phyloP scores from a whole-genome alignment of 768 basidiomycete genomes.

The Gymnopilus junonius region DNA sequence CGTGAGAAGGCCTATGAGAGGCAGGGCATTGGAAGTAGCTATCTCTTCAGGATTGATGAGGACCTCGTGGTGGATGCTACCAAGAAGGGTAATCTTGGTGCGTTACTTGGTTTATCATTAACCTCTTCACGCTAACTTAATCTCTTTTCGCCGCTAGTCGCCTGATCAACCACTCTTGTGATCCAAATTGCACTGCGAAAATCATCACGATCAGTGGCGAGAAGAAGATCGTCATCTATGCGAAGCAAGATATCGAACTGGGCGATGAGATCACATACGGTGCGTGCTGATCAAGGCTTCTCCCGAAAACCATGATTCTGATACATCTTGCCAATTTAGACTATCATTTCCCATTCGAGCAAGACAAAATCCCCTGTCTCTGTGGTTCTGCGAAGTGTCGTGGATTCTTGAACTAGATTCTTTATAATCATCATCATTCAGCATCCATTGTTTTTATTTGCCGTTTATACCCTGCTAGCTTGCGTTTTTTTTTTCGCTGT shows the following conservation, averaged over 20 bases:
- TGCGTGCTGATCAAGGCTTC: conserved; percentile 39
- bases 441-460: conserved; percentile 11
- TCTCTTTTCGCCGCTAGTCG: conserved; percentile 56
- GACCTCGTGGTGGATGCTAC: conserved; percentile 98
- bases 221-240: conserved; percentile 99
- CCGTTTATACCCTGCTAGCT: conserved; percentile 17
- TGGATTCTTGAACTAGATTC: conserved; percentile 90
- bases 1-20: conserved; percentile 97
- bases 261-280: conserved; percentile 99
- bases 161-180: conserved; percentile 98
- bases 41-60: conserved; percentile 97
- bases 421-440: conserved; percentile 27
- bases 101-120: conserved; percentile 42
- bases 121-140: conserved; percentile 9
- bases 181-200: conserved; percentile 91
- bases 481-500: conserved; percentile 4
- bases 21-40: conserved; percentile 97
- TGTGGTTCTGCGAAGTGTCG: conserved; percentile 92
- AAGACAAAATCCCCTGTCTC: conserved; percentile 94
- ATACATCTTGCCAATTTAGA: conserved; percentile 48
- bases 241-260: conserved; percentile 93
- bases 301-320: not conserved
- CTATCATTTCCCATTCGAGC: conserved; percentile 99
- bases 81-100: conserved; percentile 98
- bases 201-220: conserved; percentile 90